Base-by-base conservation (phyloP, 1,284 basidiomycete genomes). In the Puccinia polysora region DNA sequence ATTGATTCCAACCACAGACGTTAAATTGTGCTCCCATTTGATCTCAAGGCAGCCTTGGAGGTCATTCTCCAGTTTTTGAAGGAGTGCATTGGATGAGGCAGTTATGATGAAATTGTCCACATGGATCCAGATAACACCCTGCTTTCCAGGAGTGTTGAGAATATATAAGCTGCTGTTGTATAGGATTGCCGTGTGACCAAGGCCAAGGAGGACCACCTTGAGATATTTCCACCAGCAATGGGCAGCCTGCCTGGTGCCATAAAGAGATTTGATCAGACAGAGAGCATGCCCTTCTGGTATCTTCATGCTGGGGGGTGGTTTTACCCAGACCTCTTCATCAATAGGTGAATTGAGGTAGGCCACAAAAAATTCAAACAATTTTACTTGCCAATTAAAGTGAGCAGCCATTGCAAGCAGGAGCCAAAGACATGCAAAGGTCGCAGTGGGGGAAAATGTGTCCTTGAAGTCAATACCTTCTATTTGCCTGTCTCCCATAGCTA, bases 201-300 rank as follows among this genome's bases (percentile, higher is more conserved):
- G 18, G 18, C 40, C 40, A 8, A 43, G 18, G 8, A 43, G 18
- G 20, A 58, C 14, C 10, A 14, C 20, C 15, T 58, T 32, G 23
- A 62, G n/a, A 36, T 62, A 36, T n/a, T 62, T 36, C 59, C 59
- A 62, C 59, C 59, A 62, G 36, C 59, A 62, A 15, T 36, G 30
- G 5, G 59, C 38, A 34, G 25, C 59, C 25, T 62, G 59, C 23
- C 38, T 62, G 5, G 59, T 62, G 6, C 59, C 59, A 36, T 62
- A 62, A 10, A 62, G 30, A 7, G 55, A 12, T 30, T 58, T 58
- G 10, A 25, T 58, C 20, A 58, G 30, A 6, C 30, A 12, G 20
- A 20, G 20, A 20, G 8, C 50, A 43, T 8, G 18, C 8, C 40
- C 40, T 8, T 8, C 8, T 8, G 28, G n/a, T 12, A 20, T 12